Conservation (phyloP, 768 basidiomycete genomes). For the Lyophyllum decastes region DNA sequence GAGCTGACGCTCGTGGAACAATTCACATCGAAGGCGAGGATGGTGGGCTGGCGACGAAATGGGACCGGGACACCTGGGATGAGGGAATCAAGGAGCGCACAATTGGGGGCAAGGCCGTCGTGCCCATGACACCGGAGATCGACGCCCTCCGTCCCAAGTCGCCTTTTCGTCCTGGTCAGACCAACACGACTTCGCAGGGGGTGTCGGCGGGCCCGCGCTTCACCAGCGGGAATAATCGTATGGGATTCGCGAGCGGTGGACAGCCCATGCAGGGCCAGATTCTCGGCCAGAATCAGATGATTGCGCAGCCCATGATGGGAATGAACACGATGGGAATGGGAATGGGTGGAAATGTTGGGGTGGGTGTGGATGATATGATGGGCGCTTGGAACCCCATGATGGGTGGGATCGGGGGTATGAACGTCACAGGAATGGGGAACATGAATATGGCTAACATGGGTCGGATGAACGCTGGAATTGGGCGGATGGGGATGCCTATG, state of each 20-base stretch:
- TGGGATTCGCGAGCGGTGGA: slow-evolving; percentile 26
- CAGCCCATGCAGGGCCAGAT: slow-evolving; percentile 19
- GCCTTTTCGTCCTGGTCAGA: slow-evolving; percentile 51
- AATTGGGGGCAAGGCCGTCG: slow-evolving; percentile 59
- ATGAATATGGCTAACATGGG: slow-evolving; percentile 26
- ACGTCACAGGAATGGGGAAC: slow-evolving; percentile 28
- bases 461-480: slow-evolving; percentile 28
- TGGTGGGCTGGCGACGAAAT: slow-evolving; percentile 45
- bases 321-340: slow-evolving; percentile 33
- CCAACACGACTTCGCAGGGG: slow-evolving; percentile 18
- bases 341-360: slow-evolving; percentile 21
- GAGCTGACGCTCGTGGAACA: slow-evolving; percentile 27
- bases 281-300: slow-evolving; percentile 35
- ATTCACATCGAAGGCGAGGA: slow-evolving; percentile 43
- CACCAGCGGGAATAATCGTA: slow-evolving; percentile 14
- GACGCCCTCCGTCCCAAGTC: slow-evolving; percentile 86
- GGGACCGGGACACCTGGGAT: slow-evolving; percentile 71
- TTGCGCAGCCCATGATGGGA: slow-evolving; percentile 34
- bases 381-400: slow-evolving; percentile 37
- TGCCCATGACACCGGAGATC: slow-evolving; percentile 78
- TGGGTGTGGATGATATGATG: slow-evolving; percentile 35
- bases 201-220: slow-evolving; percentile 18
- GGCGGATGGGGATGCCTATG: slow-evolving; percentile 27
- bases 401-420: slow-evolving; percentile 26
- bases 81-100: slow-evolving; percentile 55